Conservation (phyloP, 345 rosid genomes). For the Moricandia moricandioides region DNA sequence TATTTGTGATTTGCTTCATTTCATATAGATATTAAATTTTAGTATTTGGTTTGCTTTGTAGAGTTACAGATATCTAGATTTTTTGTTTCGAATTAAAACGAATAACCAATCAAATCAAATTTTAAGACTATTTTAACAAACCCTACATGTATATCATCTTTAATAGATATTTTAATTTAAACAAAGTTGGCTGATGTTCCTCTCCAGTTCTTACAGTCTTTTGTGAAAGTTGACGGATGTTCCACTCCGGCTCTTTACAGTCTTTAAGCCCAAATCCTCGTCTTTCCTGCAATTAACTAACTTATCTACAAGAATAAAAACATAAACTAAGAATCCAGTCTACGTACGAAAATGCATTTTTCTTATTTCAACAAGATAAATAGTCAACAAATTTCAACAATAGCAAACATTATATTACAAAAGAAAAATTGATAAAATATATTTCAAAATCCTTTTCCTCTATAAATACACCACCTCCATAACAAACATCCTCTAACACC, state of each 20-base stretch:
- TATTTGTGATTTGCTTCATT: too few relatives aligned
- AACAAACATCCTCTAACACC: background rate
- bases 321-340: background rate
- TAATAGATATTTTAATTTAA: background rate
- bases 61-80: too few relatives aligned
- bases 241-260: background rate
- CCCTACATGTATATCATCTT: background rate
- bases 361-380: background rate
- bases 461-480: background rate
- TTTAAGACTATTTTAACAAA: too few relatives aligned
- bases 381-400: background rate
- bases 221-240: too few relatives aligned
- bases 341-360: background rate
- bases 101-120: too few relatives aligned
- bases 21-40: too few relatives aligned
- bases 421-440: background rate
- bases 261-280: background rate
- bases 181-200: background rate
- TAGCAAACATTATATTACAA: background rate
- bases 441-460: background rate
- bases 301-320: background rate
- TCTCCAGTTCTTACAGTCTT: background rate
- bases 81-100: too few relatives aligned
- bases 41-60: too few relatives aligned
- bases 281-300: background rate